Evolutionary conservation across 164 flowering plant genomes (phyloP).

Genomic region (Chimonanthus praecox): DNA sequence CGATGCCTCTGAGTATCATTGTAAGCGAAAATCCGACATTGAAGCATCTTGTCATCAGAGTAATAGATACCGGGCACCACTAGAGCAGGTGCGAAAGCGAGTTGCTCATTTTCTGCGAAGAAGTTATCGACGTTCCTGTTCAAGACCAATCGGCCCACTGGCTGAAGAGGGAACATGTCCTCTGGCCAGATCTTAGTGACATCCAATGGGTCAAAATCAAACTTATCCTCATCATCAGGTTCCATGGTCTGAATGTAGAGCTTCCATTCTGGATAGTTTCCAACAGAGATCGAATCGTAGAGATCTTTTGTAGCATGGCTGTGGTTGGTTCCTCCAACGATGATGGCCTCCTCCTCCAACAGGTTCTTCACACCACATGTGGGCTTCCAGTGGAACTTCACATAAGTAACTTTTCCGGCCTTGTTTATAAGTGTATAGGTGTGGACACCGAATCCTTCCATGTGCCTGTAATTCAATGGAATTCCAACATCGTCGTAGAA

Average conservation of each 20-base stretch:
- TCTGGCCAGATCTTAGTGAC: constrained; percentile 92
- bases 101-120: constrained; percentile 84
- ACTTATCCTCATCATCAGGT: constrained; percentile 71
- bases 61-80: constrained; percentile 79
- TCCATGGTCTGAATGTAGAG: constrained; percentile 73
- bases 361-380: constrained; percentile 73
- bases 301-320: constrained; percentile 92
- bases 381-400: constrained; percentile 90
- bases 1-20: constrained; percentile 89
- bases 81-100: constrained; percentile 68
- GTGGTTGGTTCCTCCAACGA: constrained; percentile 74
- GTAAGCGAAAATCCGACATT: constrained; percentile 67
- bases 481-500: constrained; percentile 77
- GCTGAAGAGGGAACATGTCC: constrained; percentile 75
- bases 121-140: constrained; percentile 85
- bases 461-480: constrained; percentile 80
- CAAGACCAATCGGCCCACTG: constrained; percentile 82
- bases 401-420: constrained; percentile 65
- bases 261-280: constrained; percentile 87
- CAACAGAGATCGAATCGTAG: constrained; percentile 73
- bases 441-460: constrained; percentile 84
- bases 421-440: constrained; percentile 68
- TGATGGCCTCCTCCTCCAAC: constrained; percentile 66
- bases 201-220: constrained; percentile 84
- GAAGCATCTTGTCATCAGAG: constrained; percentile 81